phyloP scores from a whole-genome alignment of 2,329 filamentous ascomycete genomes.

The Ilyonectria sp. region DNA sequence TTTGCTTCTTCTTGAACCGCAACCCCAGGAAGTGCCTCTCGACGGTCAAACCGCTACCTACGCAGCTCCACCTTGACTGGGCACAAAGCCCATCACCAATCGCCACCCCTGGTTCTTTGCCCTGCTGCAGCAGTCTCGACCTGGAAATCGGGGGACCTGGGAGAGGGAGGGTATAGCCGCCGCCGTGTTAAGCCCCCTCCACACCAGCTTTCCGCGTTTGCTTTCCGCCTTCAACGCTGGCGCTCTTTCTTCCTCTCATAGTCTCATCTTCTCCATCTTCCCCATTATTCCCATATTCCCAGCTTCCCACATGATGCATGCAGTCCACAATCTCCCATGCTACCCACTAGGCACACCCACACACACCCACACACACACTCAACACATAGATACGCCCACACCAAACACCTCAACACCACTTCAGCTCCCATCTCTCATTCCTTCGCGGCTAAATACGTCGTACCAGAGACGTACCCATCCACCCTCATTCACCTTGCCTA shows the following conservation, averaged over 20 bases:
- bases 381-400: background rate
- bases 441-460: slow-evolving; percentile 6
- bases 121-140: slow-evolving; percentile 20
- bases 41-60: background rate
- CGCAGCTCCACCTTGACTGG: background rate
- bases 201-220: background rate
- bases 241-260: background rate
- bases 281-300: no score
- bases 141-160: slow-evolving; percentile 19
- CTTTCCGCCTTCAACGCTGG: background rate
- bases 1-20: no score
- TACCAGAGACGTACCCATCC: slow-evolving; percentile 21
- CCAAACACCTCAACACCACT: background rate
- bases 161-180: slow-evolving; percentile 6
- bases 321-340: background rate
- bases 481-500: slow-evolving; percentile 6
- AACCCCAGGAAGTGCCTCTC: no score
- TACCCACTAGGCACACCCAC: background rate
- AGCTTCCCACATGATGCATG: slow-evolving; percentile 3
- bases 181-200: background rate
- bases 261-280: no score
- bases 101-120: slow-evolving; percentile 1
- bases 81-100: background rate
- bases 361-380: background rate
- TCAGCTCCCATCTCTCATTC: background rate